These are phyloP conservation scores for Dioszegia crocea DNA, from an alignment of 768 basidiomycete species.

Conservation along the genomic window DNA sequence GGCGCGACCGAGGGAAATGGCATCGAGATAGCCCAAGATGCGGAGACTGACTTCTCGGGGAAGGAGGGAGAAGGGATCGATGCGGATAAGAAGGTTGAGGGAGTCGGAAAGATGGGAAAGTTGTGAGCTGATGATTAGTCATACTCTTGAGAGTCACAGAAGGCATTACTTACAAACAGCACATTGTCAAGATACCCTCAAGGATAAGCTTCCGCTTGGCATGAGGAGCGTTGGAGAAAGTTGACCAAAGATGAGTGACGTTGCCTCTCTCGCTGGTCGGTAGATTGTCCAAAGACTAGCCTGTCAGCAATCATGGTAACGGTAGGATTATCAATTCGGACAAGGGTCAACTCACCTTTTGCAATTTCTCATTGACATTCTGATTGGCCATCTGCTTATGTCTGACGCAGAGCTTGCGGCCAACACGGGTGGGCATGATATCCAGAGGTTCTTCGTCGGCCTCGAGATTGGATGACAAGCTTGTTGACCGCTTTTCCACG, in stretches of 20 bases:
- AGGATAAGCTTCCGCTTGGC: constrained; percentile 87
- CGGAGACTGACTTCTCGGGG: constrained; percentile 85
- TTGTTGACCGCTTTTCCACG: neutral
- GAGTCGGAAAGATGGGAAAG: constrained; percentile 92
- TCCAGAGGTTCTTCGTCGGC: constrained; percentile 23
- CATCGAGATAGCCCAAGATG: constrained; percentile 82
- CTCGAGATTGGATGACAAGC: neutral
- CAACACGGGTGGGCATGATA: constrained; percentile 36
- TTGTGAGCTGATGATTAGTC: constrained; percentile 59
- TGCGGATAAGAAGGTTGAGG: constrained; percentile 83
- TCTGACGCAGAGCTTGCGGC: constrained; percentile 77
- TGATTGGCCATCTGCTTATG: constrained; percentile 97
- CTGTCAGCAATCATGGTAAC: no score
- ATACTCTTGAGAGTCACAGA: neutral
- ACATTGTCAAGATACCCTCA: constrained; percentile 96
- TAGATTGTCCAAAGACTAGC: constrained; percentile 81
- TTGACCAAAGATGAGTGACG: constrained; percentile 91
- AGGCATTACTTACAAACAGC: constrained; percentile 67
- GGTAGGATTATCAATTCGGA: neutral
- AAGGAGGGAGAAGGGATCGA: constrained; percentile 87
- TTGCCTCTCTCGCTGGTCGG: constrained; percentile 78
- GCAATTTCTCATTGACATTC: constrained; percentile 84
- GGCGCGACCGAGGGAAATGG: constrained; percentile 85
- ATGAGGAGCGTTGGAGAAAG: constrained; percentile 90
- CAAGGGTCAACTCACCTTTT: constrained; percentile 71